Conservation (phyloP, 164 flowering plant species). For the Buxus sempervirens region DNA sequence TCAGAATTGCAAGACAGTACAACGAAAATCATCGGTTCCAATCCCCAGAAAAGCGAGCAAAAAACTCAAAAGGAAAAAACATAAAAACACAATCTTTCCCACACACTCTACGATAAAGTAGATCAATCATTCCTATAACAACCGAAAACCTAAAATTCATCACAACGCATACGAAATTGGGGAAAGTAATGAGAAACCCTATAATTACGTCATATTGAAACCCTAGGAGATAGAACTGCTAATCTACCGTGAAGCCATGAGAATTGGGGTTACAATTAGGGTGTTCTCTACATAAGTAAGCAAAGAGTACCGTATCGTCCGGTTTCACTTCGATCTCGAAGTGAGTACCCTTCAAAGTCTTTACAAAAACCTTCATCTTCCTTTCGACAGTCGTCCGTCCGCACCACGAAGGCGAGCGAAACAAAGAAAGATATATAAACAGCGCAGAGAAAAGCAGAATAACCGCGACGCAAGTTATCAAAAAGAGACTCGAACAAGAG, state of each 20-base stretch:
- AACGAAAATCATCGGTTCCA: neutral
- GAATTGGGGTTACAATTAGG: neutral
- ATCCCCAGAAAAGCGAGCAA: neutral
- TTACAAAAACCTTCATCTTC: conserved; percentile 48
- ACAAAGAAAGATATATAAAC: no score
- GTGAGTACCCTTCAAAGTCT: conserved; percentile 45
- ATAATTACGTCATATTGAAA: neutral
- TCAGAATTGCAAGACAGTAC: no score
- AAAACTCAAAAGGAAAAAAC: neutral
- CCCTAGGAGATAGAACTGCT: neutral
- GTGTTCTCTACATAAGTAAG: no score
- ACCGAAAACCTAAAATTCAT: neutral
- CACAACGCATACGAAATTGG: neutral
- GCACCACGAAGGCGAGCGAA: no score
- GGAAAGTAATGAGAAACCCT: neutral
- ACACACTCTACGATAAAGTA: neutral
- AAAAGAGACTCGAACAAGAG: no score
- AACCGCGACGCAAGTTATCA: no score
- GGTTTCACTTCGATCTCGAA: conserved; percentile 52
- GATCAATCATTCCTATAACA: neutral
- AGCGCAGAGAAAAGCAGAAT: no score
- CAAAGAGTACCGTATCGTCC: conserved; percentile 31
- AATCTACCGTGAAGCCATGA: neutral
- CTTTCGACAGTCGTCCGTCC: neutral
- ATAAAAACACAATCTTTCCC: neutral